Evolutionary conservation across 2,329 filamentous ascomycete species (phyloP).

Genomic region (Penicillium sp.): DNA sequence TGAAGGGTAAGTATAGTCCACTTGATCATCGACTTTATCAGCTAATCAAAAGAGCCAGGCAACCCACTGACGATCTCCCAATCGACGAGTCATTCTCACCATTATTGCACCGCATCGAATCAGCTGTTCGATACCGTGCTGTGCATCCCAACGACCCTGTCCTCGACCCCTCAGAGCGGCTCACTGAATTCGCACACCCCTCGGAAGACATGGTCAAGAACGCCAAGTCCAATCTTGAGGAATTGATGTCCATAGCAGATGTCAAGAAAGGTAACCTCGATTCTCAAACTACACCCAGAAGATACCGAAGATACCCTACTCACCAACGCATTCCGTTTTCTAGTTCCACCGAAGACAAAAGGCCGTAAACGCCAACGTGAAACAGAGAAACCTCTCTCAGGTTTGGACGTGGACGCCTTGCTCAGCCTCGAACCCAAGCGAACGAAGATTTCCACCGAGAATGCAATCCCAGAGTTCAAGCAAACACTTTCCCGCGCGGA

Average conservation of each 20-base stretch:
- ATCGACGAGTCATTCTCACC: constrained; percentile 83
- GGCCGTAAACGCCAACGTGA: constrained; percentile 67
- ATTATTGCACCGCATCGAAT: constrained; percentile 80
- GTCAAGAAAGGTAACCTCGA: constrained; percentile 69
- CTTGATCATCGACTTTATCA: background rate
- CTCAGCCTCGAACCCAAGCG: constrained; percentile 58
- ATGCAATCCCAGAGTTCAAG: constrained; percentile 88
- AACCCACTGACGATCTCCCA: constrained; percentile 65
- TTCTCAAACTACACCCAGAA: background rate
- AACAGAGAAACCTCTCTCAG: constrained; percentile 77
- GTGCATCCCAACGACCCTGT: constrained; percentile 66
- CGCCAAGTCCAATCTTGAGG: constrained; percentile 57
- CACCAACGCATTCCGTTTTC: constrained; percentile 18
- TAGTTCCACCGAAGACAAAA: constrained; percentile 76
- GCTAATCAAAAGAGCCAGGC: constrained; percentile 32
- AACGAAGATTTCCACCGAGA: constrained; percentile 60
- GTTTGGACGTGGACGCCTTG: constrained; percentile 79
- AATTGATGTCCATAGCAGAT: constrained; percentile 66
- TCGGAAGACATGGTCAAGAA: constrained; percentile 64
- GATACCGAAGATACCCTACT: background rate
- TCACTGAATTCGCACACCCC: constrained; percentile 71
- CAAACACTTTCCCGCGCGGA: constrained; percentile 65
- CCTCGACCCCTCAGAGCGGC: constrained; percentile 59
- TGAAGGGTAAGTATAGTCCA: constrained; percentile 56
- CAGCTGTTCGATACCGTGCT: constrained; percentile 79